phyloP scores from a whole-genome alignment of 169 alveolate genomes.

The Plasmodium vivax region DNA sequence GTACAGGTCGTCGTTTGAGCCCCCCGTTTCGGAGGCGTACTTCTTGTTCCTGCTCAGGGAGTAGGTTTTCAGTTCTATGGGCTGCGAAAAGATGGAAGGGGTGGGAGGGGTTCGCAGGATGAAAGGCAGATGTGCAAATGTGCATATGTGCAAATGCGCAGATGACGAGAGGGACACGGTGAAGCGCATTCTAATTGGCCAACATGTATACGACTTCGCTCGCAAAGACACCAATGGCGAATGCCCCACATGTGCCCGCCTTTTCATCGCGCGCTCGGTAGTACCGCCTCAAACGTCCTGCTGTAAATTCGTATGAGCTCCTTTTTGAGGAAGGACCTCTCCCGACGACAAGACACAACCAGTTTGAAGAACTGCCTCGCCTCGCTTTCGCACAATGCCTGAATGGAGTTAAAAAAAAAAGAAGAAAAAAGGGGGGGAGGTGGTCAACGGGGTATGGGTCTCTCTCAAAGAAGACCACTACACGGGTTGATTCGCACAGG shows the following conservation, averaged over 20 bases:
- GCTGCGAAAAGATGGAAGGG: constrained; percentile 11
- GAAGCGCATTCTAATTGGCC: not conserved
- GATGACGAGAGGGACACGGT: not conserved
- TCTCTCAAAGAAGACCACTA: not conserved
- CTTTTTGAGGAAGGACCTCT: constrained; percentile 36
- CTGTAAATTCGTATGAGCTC: constrained; percentile 32
- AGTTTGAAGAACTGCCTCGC: constrained; percentile 11
- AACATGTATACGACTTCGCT: not conserved
- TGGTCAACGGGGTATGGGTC: not conserved
- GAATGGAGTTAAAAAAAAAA: not conserved
- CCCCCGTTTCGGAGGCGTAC: constrained; percentile 36
- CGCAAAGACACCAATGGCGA: not conserved
- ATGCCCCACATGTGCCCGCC: not conserved
- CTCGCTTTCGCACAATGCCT: constrained; percentile 18
- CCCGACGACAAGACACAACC: constrained; percentile 56
- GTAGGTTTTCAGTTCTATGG: constrained; percentile 37
- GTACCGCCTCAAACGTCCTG: constrained; percentile 41
- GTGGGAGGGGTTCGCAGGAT: not conserved
- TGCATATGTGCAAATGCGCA: not conserved
- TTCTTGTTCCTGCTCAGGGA: constrained; percentile 30
- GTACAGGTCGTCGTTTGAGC: constrained; percentile 19
- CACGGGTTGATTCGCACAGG: not conserved
- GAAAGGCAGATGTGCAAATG: not conserved
- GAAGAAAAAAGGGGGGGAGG: not conserved
- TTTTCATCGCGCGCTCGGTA: not conserved